These are phyloP conservation scores for Cladophialophora chaetospira DNA, from an alignment of 2,329 filamentous ascomycete genomes.

Conservation along the genomic window DNA sequence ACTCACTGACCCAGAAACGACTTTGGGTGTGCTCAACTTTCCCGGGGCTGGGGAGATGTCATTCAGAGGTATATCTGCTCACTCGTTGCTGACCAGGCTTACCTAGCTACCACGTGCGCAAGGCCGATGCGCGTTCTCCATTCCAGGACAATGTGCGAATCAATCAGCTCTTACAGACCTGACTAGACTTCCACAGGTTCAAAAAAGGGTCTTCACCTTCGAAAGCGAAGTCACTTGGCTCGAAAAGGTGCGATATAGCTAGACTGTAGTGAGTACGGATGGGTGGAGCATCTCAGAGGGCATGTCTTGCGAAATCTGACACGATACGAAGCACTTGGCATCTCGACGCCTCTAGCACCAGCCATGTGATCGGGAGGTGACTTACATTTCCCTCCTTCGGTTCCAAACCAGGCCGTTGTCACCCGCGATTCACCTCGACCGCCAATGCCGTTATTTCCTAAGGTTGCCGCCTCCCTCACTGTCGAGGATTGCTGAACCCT, in stretches of 20 bases:
- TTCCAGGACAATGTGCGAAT: background rate
- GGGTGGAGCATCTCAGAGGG: no score
- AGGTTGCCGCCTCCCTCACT: no score
- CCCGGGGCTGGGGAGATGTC: background rate
- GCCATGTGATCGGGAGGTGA: no score
- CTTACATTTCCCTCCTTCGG: no score
- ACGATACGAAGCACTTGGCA: background rate
- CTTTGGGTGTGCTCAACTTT: no score
- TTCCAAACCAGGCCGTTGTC: no score
- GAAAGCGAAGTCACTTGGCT: no score
- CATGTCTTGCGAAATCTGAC: background rate
- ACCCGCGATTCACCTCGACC: no score
- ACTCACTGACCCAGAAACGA: background rate
- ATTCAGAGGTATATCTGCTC: background rate
- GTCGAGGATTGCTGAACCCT: no score
- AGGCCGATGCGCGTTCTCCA: background rate
- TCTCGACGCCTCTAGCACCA: background rate
- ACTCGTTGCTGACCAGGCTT: background rate
- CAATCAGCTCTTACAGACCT: background rate
- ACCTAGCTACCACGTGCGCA: background rate
- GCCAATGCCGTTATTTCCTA: no score
- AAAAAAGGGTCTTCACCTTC: background rate
- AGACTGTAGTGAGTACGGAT: background rate
- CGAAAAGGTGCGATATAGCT: no score
- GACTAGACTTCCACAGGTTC: background rate